Conservation (phyloP, 2,329 filamentous ascomycete genomes). For the Cadophora sp. region DNA sequence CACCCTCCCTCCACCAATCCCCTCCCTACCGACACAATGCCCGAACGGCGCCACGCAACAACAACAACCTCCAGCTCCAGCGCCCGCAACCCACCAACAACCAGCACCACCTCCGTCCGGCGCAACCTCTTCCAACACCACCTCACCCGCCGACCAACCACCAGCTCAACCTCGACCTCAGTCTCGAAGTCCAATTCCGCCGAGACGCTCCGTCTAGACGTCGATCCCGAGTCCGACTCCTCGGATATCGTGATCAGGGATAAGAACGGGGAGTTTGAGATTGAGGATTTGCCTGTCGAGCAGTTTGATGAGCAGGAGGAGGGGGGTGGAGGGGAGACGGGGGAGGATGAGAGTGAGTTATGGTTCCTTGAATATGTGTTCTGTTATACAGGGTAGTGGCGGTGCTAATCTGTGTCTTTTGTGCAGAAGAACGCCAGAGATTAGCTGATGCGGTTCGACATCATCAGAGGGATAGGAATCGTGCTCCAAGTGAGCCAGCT, state of each 20-base stretch:
- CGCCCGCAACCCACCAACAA: constrained; percentile 15
- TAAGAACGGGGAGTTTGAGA: constrained; percentile 66
- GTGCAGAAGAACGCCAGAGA: constrained; percentile 62
- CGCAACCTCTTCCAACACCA: constrained; percentile 67
- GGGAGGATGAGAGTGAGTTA: constrained; percentile 60
- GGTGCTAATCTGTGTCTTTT: constrained; percentile 31
- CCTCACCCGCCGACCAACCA: constrained; percentile 62
- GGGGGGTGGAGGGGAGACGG: constrained; percentile 60
- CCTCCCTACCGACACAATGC: constrained; percentile 33
- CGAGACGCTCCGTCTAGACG: constrained; percentile 57
- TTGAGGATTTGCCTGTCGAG: constrained; percentile 62
- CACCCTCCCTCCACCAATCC: too few species aligned
- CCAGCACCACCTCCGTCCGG: constrained; percentile 46
- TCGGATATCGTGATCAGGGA: constrained; percentile 68
- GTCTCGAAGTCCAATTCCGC: constrained; percentile 45
- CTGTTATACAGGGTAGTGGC: constrained; percentile 7
- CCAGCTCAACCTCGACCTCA: constrained; percentile 42
- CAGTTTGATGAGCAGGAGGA: constrained; percentile 57
- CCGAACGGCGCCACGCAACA: constrained; percentile 37
- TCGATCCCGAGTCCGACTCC: constrained; percentile 50
- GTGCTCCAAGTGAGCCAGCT: constrained; percentile 67
- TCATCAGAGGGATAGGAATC: constrained; percentile 61
- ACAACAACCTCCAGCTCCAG: constrained; percentile 31
- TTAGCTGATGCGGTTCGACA: constrained; percentile 67
- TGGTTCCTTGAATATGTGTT: neutral